Conservation (phyloP, 2,329 filamentous ascomycete species). For the Penicillium paneum region DNA sequence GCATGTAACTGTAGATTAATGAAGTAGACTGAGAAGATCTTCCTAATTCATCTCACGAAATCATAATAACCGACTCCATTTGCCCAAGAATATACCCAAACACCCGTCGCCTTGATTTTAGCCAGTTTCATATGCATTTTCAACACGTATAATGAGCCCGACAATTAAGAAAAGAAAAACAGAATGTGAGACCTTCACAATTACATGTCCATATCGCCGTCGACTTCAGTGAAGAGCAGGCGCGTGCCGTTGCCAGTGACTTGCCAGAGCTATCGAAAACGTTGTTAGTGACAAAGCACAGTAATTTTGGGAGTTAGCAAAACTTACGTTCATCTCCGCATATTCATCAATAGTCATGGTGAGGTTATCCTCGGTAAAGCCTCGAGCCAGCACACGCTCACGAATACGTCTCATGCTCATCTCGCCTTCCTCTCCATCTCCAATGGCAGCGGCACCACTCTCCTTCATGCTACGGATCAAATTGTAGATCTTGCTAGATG, state of each 20-base stretch:
- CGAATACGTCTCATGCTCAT: slow-evolving; percentile 84
- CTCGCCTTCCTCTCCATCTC: slow-evolving; percentile 69
- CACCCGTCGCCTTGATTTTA: slow-evolving; percentile 21
- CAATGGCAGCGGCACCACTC: slow-evolving; percentile 73
- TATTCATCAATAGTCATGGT: slow-evolving; percentile 85
- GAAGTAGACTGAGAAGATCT: slow-evolving; percentile 13
- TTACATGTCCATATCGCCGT: slow-evolving; percentile 54
- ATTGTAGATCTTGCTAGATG: slow-evolving; percentile 89
- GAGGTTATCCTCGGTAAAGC: slow-evolving; percentile 94
- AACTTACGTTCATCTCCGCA: slow-evolving; percentile 79
- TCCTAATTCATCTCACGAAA: slow-evolving; percentile 17
- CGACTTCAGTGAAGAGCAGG: slow-evolving; percentile 66
- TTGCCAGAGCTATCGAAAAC: slow-evolving; percentile 66
- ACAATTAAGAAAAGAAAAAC: slow-evolving; percentile 4
- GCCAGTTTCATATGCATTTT: slow-evolving; percentile 23
- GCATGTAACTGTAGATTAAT: background rate
- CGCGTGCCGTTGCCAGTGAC: slow-evolving; percentile 67
- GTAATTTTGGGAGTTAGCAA: slow-evolving; percentile 2
- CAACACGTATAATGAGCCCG: slow-evolving; percentile 14
- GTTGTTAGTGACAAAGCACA: slow-evolving; percentile 37
- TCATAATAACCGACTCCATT: slow-evolving; percentile 15
- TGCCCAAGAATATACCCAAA: slow-evolving; percentile 22
- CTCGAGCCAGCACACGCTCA: slow-evolving; percentile 90
- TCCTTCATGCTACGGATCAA: slow-evolving; percentile 86
- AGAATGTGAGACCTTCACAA: background rate